phyloP scores from a whole-genome alignment of 345 rosid species.

The Brassica cretica region DNA sequence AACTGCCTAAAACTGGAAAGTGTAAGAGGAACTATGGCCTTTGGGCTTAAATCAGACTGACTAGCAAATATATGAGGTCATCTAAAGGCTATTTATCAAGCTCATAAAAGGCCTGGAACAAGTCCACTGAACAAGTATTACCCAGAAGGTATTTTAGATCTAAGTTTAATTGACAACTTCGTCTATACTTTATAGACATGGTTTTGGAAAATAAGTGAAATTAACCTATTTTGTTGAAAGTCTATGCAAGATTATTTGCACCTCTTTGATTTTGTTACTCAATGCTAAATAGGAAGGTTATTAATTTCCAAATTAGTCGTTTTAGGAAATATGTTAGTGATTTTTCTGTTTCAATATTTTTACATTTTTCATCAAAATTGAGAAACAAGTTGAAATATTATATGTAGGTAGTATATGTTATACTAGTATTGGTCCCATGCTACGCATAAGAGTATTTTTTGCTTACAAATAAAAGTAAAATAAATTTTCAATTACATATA shows the following conservation, averaged over 20 bases:
- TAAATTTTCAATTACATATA: too few relatives aligned
- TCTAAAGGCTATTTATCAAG: background rate
- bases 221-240: background rate
- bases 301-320: background rate
- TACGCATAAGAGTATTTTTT: too few relatives aligned
- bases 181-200: background rate
- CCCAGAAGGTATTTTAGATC: background rate
- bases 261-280: background rate
- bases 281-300: background rate
- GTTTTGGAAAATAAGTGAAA: background rate
- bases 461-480: too few relatives aligned
- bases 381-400: background rate
- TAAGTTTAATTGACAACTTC: background rate
- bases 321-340: background rate
- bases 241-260: background rate
- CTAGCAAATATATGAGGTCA: background rate
- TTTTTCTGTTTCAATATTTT: background rate
- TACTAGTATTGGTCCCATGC: too few relatives aligned
- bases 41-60: background rate
- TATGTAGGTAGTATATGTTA: background rate
- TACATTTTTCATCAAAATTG: background rate
- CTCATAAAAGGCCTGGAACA: slow-evolving; percentile 1
- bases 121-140: background rate
- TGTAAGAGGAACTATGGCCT: background rate
- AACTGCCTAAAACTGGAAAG: background rate